Percentiles rank a stretch among this genome's conserved stretches.
Evolutionary conservation across 441 rosid genomes (phyloP).

Genomic region (Theobroma grandiflorum): DNA sequence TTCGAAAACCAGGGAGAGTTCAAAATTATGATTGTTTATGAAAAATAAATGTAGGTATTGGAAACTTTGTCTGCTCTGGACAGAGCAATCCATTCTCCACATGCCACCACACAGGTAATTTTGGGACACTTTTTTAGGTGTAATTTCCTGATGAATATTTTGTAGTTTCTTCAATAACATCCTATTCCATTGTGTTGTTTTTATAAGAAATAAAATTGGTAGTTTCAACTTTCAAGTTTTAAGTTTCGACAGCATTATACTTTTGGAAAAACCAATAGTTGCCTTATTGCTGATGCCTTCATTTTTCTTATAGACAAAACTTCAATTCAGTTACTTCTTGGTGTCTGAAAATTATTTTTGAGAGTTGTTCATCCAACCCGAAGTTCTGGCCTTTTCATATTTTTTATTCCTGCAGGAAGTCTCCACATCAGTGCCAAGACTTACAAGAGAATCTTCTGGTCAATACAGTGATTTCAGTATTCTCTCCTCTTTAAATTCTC

Average conservation of each 20-base stretch:
- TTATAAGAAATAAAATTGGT: slow-evolving; percentile 13
- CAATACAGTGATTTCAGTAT: slow-evolving; percentile 86
- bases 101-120: slow-evolving; percentile 93
- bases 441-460: slow-evolving; percentile 83
- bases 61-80: slow-evolving; percentile 97
- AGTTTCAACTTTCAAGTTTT: not conserved
- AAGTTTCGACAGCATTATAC: not conserved
- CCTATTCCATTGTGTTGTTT: not conserved
- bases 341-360: slow-evolving; percentile 9
- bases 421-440: slow-evolving; percentile 78
- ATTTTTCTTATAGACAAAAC: not conserved
- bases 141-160: slow-evolving; percentile 6
- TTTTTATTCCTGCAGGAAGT: slow-evolving; percentile 68
- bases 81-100: slow-evolving; percentile 96
- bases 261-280: not conserved
- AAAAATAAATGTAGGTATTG: slow-evolving; percentile 70
- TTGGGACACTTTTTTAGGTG: slow-evolving; percentile 6
- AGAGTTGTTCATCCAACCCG: not conserved
- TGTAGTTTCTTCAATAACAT: not conserved
- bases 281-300: not conserved
- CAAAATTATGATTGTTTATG: slow-evolving; percentile 18
- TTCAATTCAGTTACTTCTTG: slow-evolving; percentile 1
- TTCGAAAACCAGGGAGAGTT: slow-evolving; percentile 26
- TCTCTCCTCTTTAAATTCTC: slow-evolving; percentile 97
- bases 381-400: slow-evolving; percentile 4